A percentile compares a stretch with the other conserved stretches of the same genome.
phyloP scores from a whole-genome alignment of 768 basidiomycete species.

The Pleurotus giganteus region DNA sequence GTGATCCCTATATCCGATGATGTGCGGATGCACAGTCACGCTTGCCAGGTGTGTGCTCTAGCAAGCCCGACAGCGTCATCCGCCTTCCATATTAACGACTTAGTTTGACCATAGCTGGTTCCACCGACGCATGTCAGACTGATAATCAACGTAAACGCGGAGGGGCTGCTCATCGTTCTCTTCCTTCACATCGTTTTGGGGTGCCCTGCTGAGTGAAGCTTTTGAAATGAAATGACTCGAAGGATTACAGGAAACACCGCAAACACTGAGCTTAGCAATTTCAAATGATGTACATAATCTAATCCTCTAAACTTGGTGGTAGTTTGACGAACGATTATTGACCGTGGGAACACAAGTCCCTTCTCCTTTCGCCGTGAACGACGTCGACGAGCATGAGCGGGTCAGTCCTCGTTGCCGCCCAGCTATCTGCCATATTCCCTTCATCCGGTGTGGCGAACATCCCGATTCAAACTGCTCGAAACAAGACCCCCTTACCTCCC shows the following conservation, averaged over 20 bases:
- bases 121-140: background rate
- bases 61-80: background rate
- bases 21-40: no score
- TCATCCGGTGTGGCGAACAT: constrained; percentile 47
- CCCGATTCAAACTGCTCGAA: constrained; percentile 58
- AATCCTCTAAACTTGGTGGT: no score
- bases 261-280: background rate
- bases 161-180: background rate
- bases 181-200: background rate
- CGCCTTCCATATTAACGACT: background rate
- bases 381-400: constrained; percentile 26
- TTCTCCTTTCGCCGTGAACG: constrained; percentile 3
- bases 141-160: background rate
- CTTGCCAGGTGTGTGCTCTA: no score
- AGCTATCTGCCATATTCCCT: constrained; percentile 64
- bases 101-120: background rate
- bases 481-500: constrained; percentile 47
- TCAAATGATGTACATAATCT: no score
- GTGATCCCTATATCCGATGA: no score
- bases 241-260: background rate
- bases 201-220: no score
- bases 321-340: background rate
- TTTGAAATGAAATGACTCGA: background rate
- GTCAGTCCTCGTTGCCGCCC: constrained; percentile 52
- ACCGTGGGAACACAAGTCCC: constrained; percentile 4